A percentile compares a stretch with the other conserved stretches of the same genome.
Evolutionary conservation across 1,284 basidiomycete genomes (phyloP).

Genomic region (Stereum hirsutum): DNA sequence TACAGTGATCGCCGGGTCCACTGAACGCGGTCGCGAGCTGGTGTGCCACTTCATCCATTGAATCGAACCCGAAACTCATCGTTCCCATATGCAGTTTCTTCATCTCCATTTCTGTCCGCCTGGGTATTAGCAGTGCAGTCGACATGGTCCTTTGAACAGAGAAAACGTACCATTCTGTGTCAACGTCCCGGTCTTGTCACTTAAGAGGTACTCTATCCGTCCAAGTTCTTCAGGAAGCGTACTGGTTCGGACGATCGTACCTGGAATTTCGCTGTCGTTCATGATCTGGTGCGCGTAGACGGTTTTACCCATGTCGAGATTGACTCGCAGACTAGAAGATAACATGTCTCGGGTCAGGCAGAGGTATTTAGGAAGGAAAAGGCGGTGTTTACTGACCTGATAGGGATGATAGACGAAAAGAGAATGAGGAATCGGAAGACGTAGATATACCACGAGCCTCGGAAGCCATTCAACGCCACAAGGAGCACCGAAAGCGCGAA

Average conservation of each 20-base stretch:
- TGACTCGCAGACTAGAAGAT: slow-evolving; percentile 78
- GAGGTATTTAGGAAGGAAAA: slow-evolving; percentile 6
- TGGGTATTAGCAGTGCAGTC: neutral
- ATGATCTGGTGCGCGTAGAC: slow-evolving; percentile 96
- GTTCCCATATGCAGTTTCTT: slow-evolving; percentile 98
- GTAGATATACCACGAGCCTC: slow-evolving; percentile 94
- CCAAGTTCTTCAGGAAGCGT: slow-evolving; percentile 97
- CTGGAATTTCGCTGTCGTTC: slow-evolving; percentile 87
- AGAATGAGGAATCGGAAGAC: slow-evolving; percentile 95
- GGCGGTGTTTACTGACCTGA: slow-evolving; percentile 55
- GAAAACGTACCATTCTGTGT: slow-evolving; percentile 82
- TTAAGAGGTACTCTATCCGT: slow-evolving; percentile 90
- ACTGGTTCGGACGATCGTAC: slow-evolving; percentile 93
- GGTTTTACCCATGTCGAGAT: slow-evolving; percentile 99
- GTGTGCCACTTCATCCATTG: slow-evolving; percentile 96
- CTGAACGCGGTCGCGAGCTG: slow-evolving; percentile 81
- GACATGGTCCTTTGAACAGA: slow-evolving; percentile 1
- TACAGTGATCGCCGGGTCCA: slow-evolving; percentile 39
- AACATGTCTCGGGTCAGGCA: neutral
- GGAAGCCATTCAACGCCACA: slow-evolving; percentile 94
- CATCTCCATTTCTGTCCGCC: slow-evolving; percentile 88
- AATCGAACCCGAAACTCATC: slow-evolving; percentile 92
- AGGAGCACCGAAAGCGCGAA: slow-evolving; percentile 87
- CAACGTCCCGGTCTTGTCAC: slow-evolving; percentile 96
- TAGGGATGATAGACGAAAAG: slow-evolving; percentile 98